phyloP scores from a whole-genome alignment of 805 yeast species.

The Lipomyces starkeyi region DNA sequence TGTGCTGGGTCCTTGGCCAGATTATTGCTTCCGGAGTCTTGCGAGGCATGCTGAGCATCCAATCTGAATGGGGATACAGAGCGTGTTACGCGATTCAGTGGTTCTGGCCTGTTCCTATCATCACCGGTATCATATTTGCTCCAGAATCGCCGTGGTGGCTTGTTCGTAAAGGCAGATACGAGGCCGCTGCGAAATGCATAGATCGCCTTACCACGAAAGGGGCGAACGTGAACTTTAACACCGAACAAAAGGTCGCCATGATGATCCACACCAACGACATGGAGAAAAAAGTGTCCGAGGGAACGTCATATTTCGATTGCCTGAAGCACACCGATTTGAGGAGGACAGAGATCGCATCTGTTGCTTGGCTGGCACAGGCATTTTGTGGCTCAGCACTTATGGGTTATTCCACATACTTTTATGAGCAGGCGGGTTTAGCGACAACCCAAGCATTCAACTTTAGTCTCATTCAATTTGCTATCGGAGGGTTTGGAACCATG shows the following conservation, averaged over 20 bases:
- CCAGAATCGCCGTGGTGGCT: constrained; percentile 40
- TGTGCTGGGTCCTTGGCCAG: constrained; percentile 65
- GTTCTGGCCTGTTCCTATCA: constrained; percentile 61
- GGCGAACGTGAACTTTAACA: not conserved
- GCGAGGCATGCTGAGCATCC: constrained; percentile 46
- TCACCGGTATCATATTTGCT: constrained; percentile 53
- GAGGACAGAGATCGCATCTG: constrained; percentile 42
- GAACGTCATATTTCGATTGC: constrained; percentile 19
- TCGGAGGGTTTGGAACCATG: constrained; percentile 22
- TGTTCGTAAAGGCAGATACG: constrained; percentile 5
- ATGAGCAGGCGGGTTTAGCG: constrained; percentile 36
- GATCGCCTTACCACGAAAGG: constrained; percentile 5
- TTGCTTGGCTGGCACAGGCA: constrained; percentile 42
- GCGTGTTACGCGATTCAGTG: constrained; percentile 67
- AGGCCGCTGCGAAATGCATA: constrained; percentile 15
- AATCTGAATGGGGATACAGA: constrained; percentile 52
- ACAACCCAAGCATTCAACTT: constrained; percentile 14
- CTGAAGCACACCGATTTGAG: constrained; percentile 29
- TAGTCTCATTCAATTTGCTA: constrained; percentile 6
- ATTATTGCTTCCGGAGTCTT: constrained; percentile 60
- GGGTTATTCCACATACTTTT: constrained; percentile 8
- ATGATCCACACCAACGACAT: constrained; percentile 21
- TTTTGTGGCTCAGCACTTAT: constrained; percentile 36
- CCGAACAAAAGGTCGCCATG: constrained; percentile 21
- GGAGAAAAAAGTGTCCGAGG: constrained; percentile 14